Evolutionary conservation across 768 basidiomycete species (phyloP).

Genomic region (Hirschioporus abietinus): DNA sequence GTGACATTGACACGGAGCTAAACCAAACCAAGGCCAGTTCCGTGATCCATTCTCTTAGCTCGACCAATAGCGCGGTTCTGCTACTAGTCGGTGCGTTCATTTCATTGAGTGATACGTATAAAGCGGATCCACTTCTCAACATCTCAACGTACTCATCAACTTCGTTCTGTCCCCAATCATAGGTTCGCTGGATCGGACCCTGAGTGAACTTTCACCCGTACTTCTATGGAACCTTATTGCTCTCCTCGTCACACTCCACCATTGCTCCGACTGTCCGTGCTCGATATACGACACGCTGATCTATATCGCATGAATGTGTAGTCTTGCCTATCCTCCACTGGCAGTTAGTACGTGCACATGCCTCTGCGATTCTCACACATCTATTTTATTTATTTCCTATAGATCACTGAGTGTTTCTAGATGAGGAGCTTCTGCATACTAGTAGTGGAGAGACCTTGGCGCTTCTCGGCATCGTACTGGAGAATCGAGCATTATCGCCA

Average conservation of each 20-base stretch:
- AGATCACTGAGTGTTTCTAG: not conserved
- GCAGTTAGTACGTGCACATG: too few relatives aligned
- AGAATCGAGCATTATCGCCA: not conserved
- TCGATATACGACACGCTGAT: not conserved
- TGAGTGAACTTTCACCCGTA: not conserved
- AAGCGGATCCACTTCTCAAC: not conserved
- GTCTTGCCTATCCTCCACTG: too few relatives aligned
- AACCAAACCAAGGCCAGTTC: not conserved
- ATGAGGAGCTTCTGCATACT: too few relatives aligned
- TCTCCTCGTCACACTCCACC: not conserved
- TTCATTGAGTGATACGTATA: not conserved
- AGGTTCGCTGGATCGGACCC: not conserved
- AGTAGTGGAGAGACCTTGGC: too few relatives aligned
- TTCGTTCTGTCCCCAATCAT: not conserved
- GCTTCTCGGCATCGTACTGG: too few relatives aligned
- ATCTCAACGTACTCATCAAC: not conserved
- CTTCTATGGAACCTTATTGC: not conserved
- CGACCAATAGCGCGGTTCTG: not conserved
- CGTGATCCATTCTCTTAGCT: not conserved
- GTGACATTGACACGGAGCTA: not conserved
- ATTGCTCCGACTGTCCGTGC: not conserved
- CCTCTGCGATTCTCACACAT: too few relatives aligned
- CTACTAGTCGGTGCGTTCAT: not conserved
- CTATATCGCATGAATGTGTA: not conserved
- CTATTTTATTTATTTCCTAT: not conserved